Conservation (phyloP, 2,329 filamentous ascomycete species). For the Pezicula radicicola region DNA sequence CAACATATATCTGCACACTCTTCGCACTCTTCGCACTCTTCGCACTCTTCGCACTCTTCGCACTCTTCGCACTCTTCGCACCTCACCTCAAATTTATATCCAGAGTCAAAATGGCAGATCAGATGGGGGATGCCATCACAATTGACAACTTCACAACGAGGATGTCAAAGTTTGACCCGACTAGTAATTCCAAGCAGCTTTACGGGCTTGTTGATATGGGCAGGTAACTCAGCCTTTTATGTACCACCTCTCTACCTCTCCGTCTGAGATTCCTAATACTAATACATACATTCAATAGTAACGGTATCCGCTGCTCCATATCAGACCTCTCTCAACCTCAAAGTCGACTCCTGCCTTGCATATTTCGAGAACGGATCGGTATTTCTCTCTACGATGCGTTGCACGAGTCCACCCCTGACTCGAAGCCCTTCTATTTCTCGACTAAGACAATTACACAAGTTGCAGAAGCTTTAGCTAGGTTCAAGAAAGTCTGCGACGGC, state of each 20-base stretch:
- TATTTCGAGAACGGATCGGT: constrained; percentile 74
- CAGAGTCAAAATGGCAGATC: constrained; percentile 14
- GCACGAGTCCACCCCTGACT: constrained; percentile 44
- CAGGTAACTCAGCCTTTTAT: constrained; percentile 20
- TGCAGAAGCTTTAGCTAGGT: constrained; percentile 62
- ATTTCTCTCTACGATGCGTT: constrained; percentile 87
- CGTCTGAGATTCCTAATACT: neutral
- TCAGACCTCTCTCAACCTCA: constrained; percentile 71
- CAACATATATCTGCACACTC: too few species aligned
- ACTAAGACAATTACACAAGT: constrained; percentile 62
- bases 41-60: too few species aligned
- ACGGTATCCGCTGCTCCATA: constrained; percentile 91
- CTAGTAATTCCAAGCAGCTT: constrained; percentile 14
- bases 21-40: too few species aligned
- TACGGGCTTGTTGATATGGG: constrained; percentile 32
- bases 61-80: too few species aligned
- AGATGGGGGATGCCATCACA: constrained; percentile 21
- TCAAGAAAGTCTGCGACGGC: constrained; percentile 66
- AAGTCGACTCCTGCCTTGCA: constrained; percentile 69
- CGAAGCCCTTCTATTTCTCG: constrained; percentile 39
- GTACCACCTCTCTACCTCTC: neutral
- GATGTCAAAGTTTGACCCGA: constrained; percentile 20
- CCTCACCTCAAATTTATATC: neutral
- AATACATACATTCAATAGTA: constrained; percentile 48
- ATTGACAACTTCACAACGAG: constrained; percentile 25